Evolutionary conservation across 768 basidiomycete genomes (phyloP).

Genomic region (Pleurotus salmoneostramineus): DNA sequence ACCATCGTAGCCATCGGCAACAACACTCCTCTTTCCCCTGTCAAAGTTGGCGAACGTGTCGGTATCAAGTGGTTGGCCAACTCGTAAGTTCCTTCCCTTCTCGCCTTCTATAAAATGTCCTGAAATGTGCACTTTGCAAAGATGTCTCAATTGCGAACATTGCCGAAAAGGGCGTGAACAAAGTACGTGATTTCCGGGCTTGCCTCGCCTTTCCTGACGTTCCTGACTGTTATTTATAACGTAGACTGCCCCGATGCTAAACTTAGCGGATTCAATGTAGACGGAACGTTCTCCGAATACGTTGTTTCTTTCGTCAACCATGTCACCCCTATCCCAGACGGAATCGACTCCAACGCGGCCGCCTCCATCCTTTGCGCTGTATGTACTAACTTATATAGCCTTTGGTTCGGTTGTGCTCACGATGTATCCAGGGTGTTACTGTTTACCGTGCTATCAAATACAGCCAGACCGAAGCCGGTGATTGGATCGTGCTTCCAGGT

Average conservation of each 20-base stretch:
- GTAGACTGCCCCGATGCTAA: constrained; percentile 58
- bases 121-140: constrained; percentile 7
- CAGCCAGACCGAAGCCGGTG: constrained; percentile 56
- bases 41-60: constrained; percentile 76
- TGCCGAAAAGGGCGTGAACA: constrained; percentile 78
- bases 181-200: constrained; percentile 33
- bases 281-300: constrained; percentile 77
- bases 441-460: constrained; percentile 85
- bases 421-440: constrained; percentile 55
- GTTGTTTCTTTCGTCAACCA: constrained; percentile 58
- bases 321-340: constrained; percentile 79
- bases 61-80: constrained; percentile 83
- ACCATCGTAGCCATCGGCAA: constrained; percentile 75
- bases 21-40: constrained; percentile 51
- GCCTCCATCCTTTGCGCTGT: constrained; percentile 79
- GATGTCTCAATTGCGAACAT: constrained; percentile 69
- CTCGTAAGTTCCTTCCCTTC: constrained; percentile 26
- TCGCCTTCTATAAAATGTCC: background rate
- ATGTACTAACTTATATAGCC: constrained; percentile 15
- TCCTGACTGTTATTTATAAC: background rate
- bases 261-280: constrained; percentile 66
- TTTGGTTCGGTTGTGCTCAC: background rate
- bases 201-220: background rate
- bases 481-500: constrained; percentile 76
- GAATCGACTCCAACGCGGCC: constrained; percentile 58